Conservation (phyloP, 2,329 filamentous ascomycete genomes). For the Exophiala bonariae region DNA sequence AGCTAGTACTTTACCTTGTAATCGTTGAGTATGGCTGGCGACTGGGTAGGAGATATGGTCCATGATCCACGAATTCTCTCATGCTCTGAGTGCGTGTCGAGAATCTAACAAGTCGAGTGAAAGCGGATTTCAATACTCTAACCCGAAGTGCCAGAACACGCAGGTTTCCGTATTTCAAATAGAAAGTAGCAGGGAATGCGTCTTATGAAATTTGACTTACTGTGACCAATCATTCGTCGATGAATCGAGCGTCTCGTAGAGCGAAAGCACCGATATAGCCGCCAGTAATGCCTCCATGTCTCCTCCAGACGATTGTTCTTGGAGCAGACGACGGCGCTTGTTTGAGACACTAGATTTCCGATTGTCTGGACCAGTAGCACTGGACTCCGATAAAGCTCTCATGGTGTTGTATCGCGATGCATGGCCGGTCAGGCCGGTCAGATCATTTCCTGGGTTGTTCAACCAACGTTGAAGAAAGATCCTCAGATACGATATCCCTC, state of each 20-base stretch:
- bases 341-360: conserved; percentile 2
- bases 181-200: too few relatives aligned
- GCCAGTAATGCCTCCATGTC: conserved; percentile 63
- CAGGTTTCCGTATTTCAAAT: too few relatives aligned
- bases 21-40: too few relatives aligned
- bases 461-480: conserved; percentile 39
- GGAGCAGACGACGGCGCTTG: conserved; percentile 41
- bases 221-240: conserved; percentile 62
- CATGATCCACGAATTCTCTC: too few relatives aligned
- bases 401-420: conserved; percentile 17
- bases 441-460: conserved; percentile 23
- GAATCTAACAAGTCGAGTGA: too few relatives aligned
- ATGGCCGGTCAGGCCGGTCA: conserved; percentile 17
- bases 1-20: too few relatives aligned
- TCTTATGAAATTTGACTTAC: conserved; percentile 30
- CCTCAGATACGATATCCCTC: conserved; percentile 53
- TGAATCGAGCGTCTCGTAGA: conserved; percentile 68
- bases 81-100: too few relatives aligned
- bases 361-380: background rate
- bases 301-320: conserved; percentile 15
- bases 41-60: too few relatives aligned
- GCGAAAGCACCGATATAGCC: conserved; percentile 65
- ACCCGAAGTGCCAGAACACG: too few relatives aligned
- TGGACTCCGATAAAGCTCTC: conserved; percentile 10
- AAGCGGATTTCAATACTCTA: too few relatives aligned